Base-by-base conservation (phyloP, 176 grass and related monocot species). In the Puya raimondii region DNA sequence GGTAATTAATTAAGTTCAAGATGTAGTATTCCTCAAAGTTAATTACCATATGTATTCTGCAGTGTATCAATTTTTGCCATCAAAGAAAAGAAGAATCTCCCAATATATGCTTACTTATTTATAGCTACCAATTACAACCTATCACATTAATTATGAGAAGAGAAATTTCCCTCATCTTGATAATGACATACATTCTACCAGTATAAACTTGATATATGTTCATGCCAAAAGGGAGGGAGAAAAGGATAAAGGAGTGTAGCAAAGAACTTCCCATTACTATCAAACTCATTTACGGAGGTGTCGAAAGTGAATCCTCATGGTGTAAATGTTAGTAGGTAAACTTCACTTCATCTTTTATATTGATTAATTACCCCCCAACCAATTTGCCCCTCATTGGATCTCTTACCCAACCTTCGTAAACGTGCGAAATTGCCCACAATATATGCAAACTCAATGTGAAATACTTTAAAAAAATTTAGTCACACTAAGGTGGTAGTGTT, bases 321-420 rank as follows among this genome's bases (percentile, higher is more conserved):
- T 67, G 29, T 67, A 47, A 67, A 67, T 67, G 64, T 47, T 61
- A 17, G 64, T 67, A 15, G 64, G 64, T 13, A 67, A 67, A 18
- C 14, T 67, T 48, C 27, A n/a, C 12, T 67, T 67, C 64, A 67
- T 67, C 27, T 47, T 47, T 67, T 67, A 15, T 42, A 42, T 42
- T 42, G 33, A 67, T 67, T 67, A 48, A 67, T 67, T 67, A 48
- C 64, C 27, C 5, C 56, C 56, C 56, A 61, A 61, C 56, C 56
- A 61, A 61, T 16, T 67, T 48, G 13, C 65, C 23, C 16, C 65
- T 67, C 16, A 67, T 14, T 48, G 0, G 64, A 29, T 33, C 65
- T 67, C 25, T 49, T 67, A 42, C 33, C 33, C 33, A 42, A 42
- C 33, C 33, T 42, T 42, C 33, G 6, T 42, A 42, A 42, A 7